Evolutionary conservation across 768 basidiomycete species (phyloP), one percentile per base, ranked within the genome.

Genomic region (Lepiota venenata): DNA sequence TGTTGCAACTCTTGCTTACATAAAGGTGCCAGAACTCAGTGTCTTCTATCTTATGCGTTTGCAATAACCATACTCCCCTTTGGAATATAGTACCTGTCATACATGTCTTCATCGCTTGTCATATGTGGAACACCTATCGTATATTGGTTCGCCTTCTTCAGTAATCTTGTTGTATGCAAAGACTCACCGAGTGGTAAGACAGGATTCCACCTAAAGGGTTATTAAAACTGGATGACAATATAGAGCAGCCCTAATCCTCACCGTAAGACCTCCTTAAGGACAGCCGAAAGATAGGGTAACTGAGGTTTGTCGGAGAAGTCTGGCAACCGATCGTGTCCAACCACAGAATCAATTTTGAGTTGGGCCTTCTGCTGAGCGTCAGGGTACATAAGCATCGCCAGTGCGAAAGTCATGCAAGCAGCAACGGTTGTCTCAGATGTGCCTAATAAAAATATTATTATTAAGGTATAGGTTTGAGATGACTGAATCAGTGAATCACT

Each of bases 61-160:
- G 54, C 60, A 46, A 68, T 48, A 16, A 69, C 61, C 2, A 65
- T 56, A 1, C 65, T 63, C 10, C 62, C 74, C 57, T 74, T 70
- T 0, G 75, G 76, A 41, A 78, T 71, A 22, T 64, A 62, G 52
- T 69, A 66, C 1, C 73, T 74, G 7, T 72, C 67, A 44, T 73
- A 77, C 11, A 65, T 56, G 52, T 78, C 77, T 37, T 78, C 73
- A 29, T 63, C 60, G 6, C 58, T 59, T 6, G 58, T 48, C 22
- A 61, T 51, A 42, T 68, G 67, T 9, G 68, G 63, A 12, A 66
- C 52, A 2, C 50, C 40, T 16, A 60, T 63, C 8, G 18, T 7
- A 47, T 10, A 11, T 32, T 32, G 9, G 6, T 2, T 11, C 6
- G 10, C 32, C 10, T 32, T 11, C 10, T 8, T 32, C 10, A 32